These are phyloP conservation scores for Rhodotorula kratochvilovae DNA, from an alignment of 768 basidiomycete species.

Conservation along the genomic window DNA sequence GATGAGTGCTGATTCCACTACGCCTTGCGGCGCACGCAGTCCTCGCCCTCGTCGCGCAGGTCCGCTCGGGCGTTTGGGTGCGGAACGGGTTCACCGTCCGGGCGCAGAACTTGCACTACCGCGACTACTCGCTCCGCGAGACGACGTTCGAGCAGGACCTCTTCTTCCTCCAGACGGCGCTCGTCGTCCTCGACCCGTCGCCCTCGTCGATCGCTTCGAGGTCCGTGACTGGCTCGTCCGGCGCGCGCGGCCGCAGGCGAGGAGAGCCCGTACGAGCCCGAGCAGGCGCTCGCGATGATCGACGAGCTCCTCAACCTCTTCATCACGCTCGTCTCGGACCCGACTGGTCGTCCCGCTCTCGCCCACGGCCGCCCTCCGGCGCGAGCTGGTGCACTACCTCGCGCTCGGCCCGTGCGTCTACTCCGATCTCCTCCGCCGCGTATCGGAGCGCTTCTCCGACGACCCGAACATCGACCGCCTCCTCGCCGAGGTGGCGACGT, in stretches of 20 bases:
- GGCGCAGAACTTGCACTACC: slow-evolving; percentile 89
- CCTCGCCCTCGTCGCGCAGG: slow-evolving; percentile 87
- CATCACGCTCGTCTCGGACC: slow-evolving; percentile 80
- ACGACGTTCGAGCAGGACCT: slow-evolving; percentile 94
- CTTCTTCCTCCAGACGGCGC: slow-evolving; percentile 78
- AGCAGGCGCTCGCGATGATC: slow-evolving; percentile 74
- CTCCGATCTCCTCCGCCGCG: slow-evolving; percentile 82
- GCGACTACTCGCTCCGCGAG: slow-evolving; percentile 91
- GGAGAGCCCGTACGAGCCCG: slow-evolving; percentile 56
- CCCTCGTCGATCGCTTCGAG: slow-evolving; percentile 84
- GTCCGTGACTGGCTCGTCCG: slow-evolving; percentile 69
- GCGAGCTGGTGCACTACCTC: slow-evolving; percentile 85
- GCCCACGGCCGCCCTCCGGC: slow-evolving; percentile 60
- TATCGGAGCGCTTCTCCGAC: slow-evolving; percentile 83
- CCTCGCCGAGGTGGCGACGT: slow-evolving; percentile 70
- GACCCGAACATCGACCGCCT: slow-evolving; percentile 75
- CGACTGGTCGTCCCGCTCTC: slow-evolving; percentile 67
- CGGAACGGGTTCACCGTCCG: slow-evolving; percentile 94
- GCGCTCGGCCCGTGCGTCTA: slow-evolving; percentile 82
- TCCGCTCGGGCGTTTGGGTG: slow-evolving; percentile 92
- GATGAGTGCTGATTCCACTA: neutral
- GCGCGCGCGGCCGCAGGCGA: slow-evolving; percentile 15
- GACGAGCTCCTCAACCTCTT: slow-evolving; percentile 86
- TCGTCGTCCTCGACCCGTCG: slow-evolving; percentile 75
- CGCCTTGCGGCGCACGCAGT: slow-evolving; percentile 7